These are phyloP conservation scores for Rhodotorula sp. DNA, from an alignment of 1,284 basidiomycete species.

Conservation along the genomic window DNA sequence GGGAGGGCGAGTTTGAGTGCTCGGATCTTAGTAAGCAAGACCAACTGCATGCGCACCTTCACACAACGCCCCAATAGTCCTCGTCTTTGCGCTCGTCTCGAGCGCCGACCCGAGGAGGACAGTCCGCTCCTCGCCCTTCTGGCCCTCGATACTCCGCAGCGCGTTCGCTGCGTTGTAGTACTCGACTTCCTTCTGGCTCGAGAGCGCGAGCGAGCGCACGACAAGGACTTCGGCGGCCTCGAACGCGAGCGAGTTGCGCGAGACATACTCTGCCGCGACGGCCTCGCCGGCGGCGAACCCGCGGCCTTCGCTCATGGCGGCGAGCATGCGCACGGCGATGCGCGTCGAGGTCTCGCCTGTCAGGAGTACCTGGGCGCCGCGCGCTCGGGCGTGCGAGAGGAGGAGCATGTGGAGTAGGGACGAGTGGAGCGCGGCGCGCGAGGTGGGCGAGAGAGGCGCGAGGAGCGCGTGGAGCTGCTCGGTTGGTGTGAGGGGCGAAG, in stretches of 20 bases:
- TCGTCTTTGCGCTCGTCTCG: conserved; percentile 18
- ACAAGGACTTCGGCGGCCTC: too few relatives aligned
- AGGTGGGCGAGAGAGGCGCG: conserved; percentile 16
- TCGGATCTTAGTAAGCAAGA: not conserved
- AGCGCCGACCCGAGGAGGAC: not conserved
- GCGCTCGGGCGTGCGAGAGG: not conserved
- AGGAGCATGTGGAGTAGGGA: conserved; percentile 21
- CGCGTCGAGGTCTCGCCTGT: conserved; percentile 31
- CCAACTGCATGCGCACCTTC: too few relatives aligned
- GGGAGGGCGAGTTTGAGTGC: too few relatives aligned
- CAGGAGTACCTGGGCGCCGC: conserved; percentile 16
- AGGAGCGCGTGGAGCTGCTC: conserved; percentile 4
- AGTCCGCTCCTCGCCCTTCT: not conserved
- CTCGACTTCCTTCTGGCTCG: conserved; percentile 14
- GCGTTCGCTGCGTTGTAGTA: conserved; percentile 8
- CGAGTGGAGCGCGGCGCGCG: conserved; percentile 13
- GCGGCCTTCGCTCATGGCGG: conserved; percentile 23
- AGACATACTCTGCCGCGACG: conserved; percentile 14
- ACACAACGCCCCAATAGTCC: too few relatives aligned
- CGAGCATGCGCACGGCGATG: conserved; percentile 25
- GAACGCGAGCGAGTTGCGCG: too few relatives aligned
- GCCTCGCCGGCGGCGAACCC: conserved; percentile 37
- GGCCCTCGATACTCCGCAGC: not conserved
- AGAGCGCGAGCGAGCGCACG: conserved; percentile 19
- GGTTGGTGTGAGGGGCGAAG: not conserved